A percentile compares a stretch with the other conserved stretches of the same genome.
Conservation (phyloP, 352 stramenopile genomes). For the Plasmopara muralis region DNA sequence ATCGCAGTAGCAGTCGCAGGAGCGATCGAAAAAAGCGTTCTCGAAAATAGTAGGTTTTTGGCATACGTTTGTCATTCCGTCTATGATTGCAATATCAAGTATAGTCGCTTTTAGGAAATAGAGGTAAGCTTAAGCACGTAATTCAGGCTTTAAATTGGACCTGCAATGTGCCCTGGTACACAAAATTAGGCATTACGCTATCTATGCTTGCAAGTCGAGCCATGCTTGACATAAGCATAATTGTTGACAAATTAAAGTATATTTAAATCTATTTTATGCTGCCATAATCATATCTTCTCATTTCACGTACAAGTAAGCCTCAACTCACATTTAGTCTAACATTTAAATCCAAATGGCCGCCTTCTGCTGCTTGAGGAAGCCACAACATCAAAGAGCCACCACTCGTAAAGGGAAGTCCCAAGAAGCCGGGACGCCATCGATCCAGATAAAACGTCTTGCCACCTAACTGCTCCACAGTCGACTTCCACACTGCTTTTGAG, state of each 20-base stretch:
- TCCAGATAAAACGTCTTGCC: constrained; percentile 65
- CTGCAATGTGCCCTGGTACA: no score
- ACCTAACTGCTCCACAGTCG: constrained; percentile 24
- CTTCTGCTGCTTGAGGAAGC: constrained; percentile 33
- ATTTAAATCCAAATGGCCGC: constrained; percentile 40
- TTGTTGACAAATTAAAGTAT: no score
- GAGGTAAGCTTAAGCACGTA: no score
- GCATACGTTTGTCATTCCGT: no score
- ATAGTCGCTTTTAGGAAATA: no score
- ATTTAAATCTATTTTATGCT: no score
- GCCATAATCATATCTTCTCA: no score
- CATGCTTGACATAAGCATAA: no score
- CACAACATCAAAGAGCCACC: constrained; percentile 62
- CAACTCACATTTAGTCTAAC: constrained; percentile 43
- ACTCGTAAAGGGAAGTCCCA: constrained; percentile 43
- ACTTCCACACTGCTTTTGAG: constrained; percentile 29
- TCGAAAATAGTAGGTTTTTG: constrained; percentile 9
- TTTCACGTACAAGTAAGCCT: background rate
- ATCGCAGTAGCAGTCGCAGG: constrained; percentile 7
- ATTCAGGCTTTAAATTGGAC: no score
- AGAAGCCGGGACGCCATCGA: constrained; percentile 46
- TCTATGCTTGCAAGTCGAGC: no score
- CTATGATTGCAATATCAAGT: no score
- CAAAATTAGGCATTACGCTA: no score
- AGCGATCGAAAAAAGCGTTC: constrained; percentile 6